Conservation (phyloP, 2,329 filamentous ascomycete genomes). For the Calonectria pseudoturangicola region DNA sequence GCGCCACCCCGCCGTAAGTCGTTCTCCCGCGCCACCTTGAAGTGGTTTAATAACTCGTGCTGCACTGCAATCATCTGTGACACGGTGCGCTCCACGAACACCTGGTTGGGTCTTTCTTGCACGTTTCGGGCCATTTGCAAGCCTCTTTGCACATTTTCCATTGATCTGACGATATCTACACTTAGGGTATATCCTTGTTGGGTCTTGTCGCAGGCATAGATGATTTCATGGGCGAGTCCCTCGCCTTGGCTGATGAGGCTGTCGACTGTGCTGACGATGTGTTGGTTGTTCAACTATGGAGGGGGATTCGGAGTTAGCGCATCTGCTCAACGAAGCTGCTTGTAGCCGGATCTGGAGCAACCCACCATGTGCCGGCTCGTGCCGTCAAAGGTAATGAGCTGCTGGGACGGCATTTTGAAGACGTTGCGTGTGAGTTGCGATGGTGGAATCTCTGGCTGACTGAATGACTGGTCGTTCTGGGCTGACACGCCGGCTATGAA, state of each 20-base stretch:
- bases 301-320: neutral
- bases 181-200: neutral
- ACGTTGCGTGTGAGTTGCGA: neutral
- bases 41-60: constrained; percentile 1
- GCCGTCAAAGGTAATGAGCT: neutral
- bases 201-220: neutral
- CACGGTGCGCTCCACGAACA: neutral
- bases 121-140: neutral
- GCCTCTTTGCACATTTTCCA: neutral
- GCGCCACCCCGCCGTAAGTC: neutral
- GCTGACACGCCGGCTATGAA: neutral
- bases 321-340: too few relatives aligned
- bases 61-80: neutral
- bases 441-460: neutral
- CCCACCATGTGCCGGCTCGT: constrained; percentile 1
- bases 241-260: neutral
- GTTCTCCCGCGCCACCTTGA: neutral
- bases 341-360: too few relatives aligned
- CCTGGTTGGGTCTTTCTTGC: constrained; percentile 12
- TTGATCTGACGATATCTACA: neutral
- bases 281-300: constrained; percentile 12
- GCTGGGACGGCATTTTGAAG: constrained; percentile 4
- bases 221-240: neutral
- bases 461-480: neutral
- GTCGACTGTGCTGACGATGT: neutral